These are phyloP conservation scores for Nicotiana undulata DNA, from an alignment of 257 asterid species.

Conservation along the genomic window DNA sequence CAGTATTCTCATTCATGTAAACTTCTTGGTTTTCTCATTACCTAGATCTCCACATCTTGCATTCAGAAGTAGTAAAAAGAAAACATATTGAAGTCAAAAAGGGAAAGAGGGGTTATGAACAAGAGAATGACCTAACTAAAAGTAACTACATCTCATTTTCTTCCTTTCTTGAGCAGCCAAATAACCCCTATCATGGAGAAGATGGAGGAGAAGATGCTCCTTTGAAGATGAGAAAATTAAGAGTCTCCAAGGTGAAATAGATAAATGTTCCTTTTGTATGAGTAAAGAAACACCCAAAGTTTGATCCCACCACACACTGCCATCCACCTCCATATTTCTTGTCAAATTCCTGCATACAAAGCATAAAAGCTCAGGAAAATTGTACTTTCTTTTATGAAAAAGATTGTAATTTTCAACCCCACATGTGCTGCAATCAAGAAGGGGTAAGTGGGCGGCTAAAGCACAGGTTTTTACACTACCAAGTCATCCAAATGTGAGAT, in stretches of 20 bases:
- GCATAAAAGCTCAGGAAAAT: not conserved
- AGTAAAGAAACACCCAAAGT: slow-evolving; percentile 89
- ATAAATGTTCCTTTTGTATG: slow-evolving; percentile 75
- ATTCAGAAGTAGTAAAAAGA: not conserved
- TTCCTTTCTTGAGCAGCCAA: not conserved
- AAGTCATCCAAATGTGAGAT: too few relatives aligned
- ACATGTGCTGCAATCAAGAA: not conserved
- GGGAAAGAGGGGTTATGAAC: not conserved
- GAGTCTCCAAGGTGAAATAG: slow-evolving; percentile 77
- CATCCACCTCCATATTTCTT: slow-evolving; percentile 71
- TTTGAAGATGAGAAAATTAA: slow-evolving; percentile 84
- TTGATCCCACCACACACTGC: slow-evolving; percentile 96
- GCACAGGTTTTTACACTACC: too few relatives aligned
- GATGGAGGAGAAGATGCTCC: slow-evolving; percentile 36
- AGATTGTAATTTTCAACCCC: not conserved
- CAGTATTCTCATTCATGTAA: not conserved
- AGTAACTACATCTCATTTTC: not conserved
- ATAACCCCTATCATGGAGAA: slow-evolving; percentile 7
- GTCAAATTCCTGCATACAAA: slow-evolving; percentile 61
- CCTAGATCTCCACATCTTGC: not conserved
- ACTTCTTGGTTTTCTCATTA: not conserved
- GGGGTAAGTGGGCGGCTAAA: not conserved
- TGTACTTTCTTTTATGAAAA: not conserved
- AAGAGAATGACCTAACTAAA: not conserved
- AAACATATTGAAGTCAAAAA: not conserved